Percentiles rank a stretch among this genome's conserved stretches.
These are phyloP conservation scores for Ampelocalamus luodianensis DNA, from an alignment of 176 grass and related monocot species.

Conservation along the genomic window DNA sequence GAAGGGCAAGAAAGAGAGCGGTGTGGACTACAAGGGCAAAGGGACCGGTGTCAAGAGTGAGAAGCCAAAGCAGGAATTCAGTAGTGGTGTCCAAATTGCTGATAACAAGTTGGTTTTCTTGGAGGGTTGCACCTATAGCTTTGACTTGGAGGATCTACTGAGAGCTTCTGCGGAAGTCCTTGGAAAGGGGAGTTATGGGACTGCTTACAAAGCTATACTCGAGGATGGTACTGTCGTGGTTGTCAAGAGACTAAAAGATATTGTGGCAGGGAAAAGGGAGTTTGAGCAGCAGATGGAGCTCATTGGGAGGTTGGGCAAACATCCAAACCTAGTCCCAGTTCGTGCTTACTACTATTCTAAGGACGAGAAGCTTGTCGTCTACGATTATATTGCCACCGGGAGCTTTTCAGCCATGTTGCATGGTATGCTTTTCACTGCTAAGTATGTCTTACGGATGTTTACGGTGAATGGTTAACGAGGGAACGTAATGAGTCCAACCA, in stretches of 20 bases:
- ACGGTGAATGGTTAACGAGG: neutral
- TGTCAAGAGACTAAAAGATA: constrained; percentile 92
- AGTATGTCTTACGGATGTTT: constrained; percentile 4
- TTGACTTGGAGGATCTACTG: constrained; percentile 95
- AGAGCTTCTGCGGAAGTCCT: constrained; percentile 97
- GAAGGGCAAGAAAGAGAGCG: constrained; percentile 51
- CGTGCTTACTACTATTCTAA: constrained; percentile 98
- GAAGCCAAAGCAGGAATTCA: constrained; percentile 81
- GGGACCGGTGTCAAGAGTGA: constrained; percentile 47
- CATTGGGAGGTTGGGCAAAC: constrained; percentile 66
- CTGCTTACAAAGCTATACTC: constrained; percentile 89
- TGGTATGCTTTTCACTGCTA: constrained; percentile 62
- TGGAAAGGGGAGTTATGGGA: constrained; percentile 92
- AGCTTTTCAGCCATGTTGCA: constrained; percentile 78
- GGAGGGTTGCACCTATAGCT: constrained; percentile 85
- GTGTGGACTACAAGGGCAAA: constrained; percentile 49
- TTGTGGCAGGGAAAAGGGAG: constrained; percentile 79
- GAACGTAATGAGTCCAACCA: neutral
- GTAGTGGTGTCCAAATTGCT: constrained; percentile 76
- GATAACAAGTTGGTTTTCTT: constrained; percentile 93
- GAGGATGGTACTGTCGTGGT: constrained; percentile 91
- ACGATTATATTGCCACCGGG: constrained; percentile 67
- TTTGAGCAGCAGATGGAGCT: constrained; percentile 99
- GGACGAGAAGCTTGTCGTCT: constrained; percentile 97
- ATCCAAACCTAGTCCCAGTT: constrained; percentile 69